Conservation (phyloP, 805 yeast species). For the Myxozyma neotropica region DNA sequence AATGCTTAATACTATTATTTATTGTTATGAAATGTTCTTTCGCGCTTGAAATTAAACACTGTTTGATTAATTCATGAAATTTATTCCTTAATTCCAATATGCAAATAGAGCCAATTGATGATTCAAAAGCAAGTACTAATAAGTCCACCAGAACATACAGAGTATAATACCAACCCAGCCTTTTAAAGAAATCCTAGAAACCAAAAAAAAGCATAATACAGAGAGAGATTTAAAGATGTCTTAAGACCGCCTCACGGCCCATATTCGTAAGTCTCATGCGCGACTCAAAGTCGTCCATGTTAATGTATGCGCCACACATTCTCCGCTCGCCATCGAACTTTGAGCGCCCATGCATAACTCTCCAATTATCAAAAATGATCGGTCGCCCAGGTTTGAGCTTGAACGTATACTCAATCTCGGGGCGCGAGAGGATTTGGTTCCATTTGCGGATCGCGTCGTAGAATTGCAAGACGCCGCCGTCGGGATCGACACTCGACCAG, state of each 20-base stretch:
- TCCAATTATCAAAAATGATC: conserved; percentile 71
- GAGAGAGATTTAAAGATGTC: conserved; percentile 1
- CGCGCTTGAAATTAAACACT: too few relatives aligned
- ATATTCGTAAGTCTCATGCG: conserved; percentile 51
- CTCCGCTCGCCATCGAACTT: conserved; percentile 67
- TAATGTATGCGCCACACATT: conserved; percentile 72
- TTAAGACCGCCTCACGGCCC: conserved; percentile 49
- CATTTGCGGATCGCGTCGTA: conserved; percentile 62
- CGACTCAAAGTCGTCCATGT: conserved; percentile 65
- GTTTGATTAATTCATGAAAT: too few relatives aligned
- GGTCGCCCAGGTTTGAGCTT: conserved; percentile 67
- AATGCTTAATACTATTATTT: not conserved
- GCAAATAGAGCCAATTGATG: not conserved
- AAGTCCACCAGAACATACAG: not conserved
- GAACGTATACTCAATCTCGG: conserved; percentile 55
- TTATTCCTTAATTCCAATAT: not conserved
- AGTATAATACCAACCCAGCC: too few relatives aligned
- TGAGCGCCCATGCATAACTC: conserved; percentile 69
- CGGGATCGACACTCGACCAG: conserved; percentile 47
- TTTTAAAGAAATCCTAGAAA: not conserved
- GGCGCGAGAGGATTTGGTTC: conserved; percentile 54
- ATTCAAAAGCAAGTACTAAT: too few relatives aligned
- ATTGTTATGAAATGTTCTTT: too few relatives aligned
- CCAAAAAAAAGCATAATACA: not conserved
- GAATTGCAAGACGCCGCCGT: conserved; percentile 50